Evolutionary conservation across 345 rosid genomes (phyloP).

Genomic region (Tarenaya hassleriana): DNA sequence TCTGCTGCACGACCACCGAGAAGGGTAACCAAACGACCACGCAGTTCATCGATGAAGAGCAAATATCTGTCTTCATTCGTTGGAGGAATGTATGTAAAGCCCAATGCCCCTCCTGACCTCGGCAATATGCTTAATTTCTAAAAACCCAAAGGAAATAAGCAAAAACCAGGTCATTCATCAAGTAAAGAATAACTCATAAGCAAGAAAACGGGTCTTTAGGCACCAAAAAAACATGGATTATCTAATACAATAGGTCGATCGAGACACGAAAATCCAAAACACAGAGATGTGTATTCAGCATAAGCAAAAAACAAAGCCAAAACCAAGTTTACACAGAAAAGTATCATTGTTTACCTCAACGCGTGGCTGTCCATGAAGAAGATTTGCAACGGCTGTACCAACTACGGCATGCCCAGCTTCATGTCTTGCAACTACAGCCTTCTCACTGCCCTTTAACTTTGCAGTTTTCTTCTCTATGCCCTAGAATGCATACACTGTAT

Average conservation of each 20-base stretch:
- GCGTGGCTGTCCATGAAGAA: slow-evolving; percentile 83
- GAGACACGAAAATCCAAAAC: neutral
- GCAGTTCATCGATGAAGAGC: slow-evolving; percentile 86
- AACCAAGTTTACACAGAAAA: neutral
- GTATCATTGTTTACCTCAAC: slow-evolving; percentile 61
- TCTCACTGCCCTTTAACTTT: slow-evolving; percentile 78
- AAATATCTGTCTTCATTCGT: slow-evolving; percentile 81
- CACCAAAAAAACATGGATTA: too few relatives aligned
- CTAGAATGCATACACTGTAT: slow-evolving; percentile 30
- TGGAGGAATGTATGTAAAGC: slow-evolving; percentile 84
- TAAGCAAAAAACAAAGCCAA: neutral
- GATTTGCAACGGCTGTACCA: slow-evolving; percentile 86
- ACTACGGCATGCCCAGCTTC: slow-evolving; percentile 99
- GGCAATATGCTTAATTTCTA: slow-evolving; percentile 98
- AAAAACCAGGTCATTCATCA: slow-evolving; percentile 7
- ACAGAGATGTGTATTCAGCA: neutral
- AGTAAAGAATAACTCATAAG: neutral
- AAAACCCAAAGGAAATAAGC: slow-evolving; percentile 15
- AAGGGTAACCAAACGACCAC: slow-evolving; percentile 92
- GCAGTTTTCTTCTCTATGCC: slow-evolving; percentile 97
- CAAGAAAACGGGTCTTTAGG: neutral
- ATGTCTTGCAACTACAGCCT: slow-evolving; percentile 93
- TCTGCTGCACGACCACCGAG: slow-evolving; percentile 99
- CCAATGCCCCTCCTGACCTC: slow-evolving; percentile 93
- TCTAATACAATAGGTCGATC: too few relatives aligned